Evolutionary conservation across 352 stramenopile species (phyloP).

Genomic region (Plasmopara halstedii): DNA sequence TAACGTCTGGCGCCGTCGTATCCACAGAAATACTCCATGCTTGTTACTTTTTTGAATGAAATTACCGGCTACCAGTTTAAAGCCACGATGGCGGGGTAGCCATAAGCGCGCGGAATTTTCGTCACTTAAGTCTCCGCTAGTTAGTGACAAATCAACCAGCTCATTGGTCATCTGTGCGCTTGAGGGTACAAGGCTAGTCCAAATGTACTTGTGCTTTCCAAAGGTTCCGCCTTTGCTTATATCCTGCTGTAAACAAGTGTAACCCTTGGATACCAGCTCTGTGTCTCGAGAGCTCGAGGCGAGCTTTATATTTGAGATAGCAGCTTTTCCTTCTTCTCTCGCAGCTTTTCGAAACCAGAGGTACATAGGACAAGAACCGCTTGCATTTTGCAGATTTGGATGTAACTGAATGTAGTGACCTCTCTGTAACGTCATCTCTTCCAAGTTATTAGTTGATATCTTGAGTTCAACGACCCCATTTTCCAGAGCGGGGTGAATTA

Average conservation of each 20-base stretch:
- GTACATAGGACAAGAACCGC: slow-evolving; percentile 27
- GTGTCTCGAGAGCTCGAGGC: slow-evolving; percentile 50
- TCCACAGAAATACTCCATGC: slow-evolving; percentile 58
- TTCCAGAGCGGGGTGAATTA: slow-evolving; percentile 44
- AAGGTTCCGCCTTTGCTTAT: slow-evolving; percentile 53
- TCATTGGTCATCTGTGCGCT: slow-evolving; percentile 45
- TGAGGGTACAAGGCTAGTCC: slow-evolving; percentile 47
- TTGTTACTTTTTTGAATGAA: slow-evolving; percentile 58
- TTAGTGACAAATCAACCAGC: slow-evolving; percentile 58
- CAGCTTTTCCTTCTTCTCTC: slow-evolving; percentile 54
- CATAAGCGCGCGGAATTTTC: slow-evolving; percentile 56
- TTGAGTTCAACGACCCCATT: slow-evolving; percentile 53
- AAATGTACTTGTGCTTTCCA: slow-evolving; percentile 73
- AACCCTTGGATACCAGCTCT: slow-evolving; percentile 66
- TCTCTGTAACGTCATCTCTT: slow-evolving; percentile 44
- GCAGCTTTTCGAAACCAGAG: slow-evolving; percentile 53
- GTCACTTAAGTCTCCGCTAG: slow-evolving; percentile 55
- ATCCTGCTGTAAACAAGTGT: slow-evolving; percentile 68
- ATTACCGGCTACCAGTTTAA: slow-evolving; percentile 62
- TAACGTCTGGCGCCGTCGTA: slow-evolving; percentile 31
- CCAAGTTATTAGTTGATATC: slow-evolving; percentile 49
- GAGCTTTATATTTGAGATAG: slow-evolving; percentile 65
- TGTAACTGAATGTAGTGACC: slow-evolving; percentile 55
- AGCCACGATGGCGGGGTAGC: slow-evolving; percentile 60
- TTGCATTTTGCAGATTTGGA: slow-evolving; percentile 49